Percentiles rank a stretch among this genome's conserved stretches.
phyloP scores from a whole-genome alignment of 495 filamentous ascomycete genomes.

The Daldinia concentrica region DNA sequence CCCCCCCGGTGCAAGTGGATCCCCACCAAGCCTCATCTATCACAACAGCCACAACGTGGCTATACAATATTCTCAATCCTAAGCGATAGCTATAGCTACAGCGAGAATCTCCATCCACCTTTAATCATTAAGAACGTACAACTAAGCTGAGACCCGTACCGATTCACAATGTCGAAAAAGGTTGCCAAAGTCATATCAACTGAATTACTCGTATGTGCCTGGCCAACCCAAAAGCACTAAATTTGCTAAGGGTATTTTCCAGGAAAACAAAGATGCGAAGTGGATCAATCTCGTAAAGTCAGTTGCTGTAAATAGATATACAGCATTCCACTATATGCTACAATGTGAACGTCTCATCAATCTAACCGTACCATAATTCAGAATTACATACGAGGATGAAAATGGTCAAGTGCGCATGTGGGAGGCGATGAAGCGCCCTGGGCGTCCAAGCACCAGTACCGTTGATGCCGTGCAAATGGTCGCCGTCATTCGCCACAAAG shows the following conservation, averaged over 20 bases:
- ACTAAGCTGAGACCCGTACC: not conserved
- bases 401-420: slow-evolving; percentile 69
- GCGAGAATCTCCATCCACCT: not conserved
- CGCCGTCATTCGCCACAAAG: slow-evolving; percentile 64
- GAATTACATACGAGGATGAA: slow-evolving; percentile 71
- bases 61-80: not conserved
- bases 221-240: not conserved
- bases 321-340: not conserved
- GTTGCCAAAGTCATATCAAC: slow-evolving; percentile 44
- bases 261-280: slow-evolving; percentile 63
- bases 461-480: slow-evolving; percentile 85
- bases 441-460: slow-evolving; percentile 65
- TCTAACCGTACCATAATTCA: slow-evolving; percentile 39
- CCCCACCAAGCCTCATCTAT: not conserved
- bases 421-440: slow-evolving; percentile 73
- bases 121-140: not conserved
- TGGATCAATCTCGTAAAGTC: slow-evolving; percentile 70
- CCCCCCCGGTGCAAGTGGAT: not conserved
- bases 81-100: not conserved
- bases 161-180: slow-evolving; percentile 26
- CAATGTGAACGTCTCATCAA: not conserved
- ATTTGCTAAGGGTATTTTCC: slow-evolving; percentile 10
- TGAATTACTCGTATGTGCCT: slow-evolving; percentile 43
- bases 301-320: slow-evolving; percentile 2
- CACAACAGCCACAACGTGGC: not conserved